Evolutionary conservation across 345 rosid species (phyloP).

Genomic region (Aquilaria sinensis): DNA sequence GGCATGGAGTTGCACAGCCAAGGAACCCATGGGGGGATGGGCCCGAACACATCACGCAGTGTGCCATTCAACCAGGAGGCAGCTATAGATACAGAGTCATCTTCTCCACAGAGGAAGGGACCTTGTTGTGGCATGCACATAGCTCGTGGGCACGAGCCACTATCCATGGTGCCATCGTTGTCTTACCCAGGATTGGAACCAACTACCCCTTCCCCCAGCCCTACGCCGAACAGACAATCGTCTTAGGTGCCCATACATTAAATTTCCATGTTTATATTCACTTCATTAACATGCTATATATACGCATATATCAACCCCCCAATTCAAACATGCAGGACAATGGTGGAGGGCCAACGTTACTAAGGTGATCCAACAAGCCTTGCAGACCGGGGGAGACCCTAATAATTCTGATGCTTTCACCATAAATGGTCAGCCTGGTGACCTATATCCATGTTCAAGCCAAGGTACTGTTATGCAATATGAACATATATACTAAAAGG

Average conservation of each 20-base stretch:
- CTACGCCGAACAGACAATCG: conserved; percentile 28
- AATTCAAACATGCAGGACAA: conserved; percentile 17
- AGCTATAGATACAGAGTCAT: conserved; percentile 32
- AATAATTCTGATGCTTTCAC: conserved; percentile 42
- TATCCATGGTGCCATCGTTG: conserved; percentile 35
- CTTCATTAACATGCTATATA: no score
- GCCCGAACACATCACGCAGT: conserved; percentile 46
- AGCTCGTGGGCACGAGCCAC: conserved; percentile 44
- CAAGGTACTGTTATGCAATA: conserved; percentile 13
- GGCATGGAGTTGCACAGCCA: conserved; percentile 45
- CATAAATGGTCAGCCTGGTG: conserved; percentile 48
- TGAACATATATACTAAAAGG: not conserved
- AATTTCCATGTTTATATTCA: no score
- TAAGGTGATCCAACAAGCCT: conserved; percentile 10
- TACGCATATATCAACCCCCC: no score
- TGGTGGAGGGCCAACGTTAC: conserved; percentile 41
- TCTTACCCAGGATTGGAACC: conserved; percentile 17
- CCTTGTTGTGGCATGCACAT: conserved; percentile 56
- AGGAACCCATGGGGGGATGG: conserved; percentile 45
- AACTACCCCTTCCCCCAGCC: conserved; percentile 24
- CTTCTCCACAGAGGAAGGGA: conserved; percentile 36
- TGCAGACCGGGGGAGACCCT: conserved; percentile 20
- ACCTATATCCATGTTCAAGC: conserved; percentile 29
- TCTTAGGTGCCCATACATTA: conserved; percentile 21
- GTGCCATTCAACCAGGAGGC: conserved; percentile 30